A percentile compares a stretch with the other conserved stretches of the same genome.
These are phyloP conservation scores for Geranium brycei DNA, from an alignment of 345 rosid species.

Conservation along the genomic window DNA sequence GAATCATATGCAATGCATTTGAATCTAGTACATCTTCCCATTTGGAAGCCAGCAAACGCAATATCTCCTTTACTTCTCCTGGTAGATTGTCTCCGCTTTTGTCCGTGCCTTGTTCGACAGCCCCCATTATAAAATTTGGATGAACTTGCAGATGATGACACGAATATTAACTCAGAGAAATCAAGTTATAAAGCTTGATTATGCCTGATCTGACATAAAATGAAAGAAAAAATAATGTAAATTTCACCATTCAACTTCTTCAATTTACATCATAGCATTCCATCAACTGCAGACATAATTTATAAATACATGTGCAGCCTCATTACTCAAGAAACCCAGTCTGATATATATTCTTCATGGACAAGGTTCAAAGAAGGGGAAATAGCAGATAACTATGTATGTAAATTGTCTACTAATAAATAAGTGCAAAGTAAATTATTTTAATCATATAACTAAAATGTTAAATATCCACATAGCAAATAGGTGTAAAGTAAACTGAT, in stretches of 20 bases:
- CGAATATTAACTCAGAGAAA: background rate
- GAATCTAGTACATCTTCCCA: constrained; percentile 69
- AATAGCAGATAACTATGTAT: no score
- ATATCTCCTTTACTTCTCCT: constrained; percentile 41
- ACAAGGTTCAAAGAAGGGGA: no score
- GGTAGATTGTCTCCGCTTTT: constrained; percentile 21
- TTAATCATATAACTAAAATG: no score
- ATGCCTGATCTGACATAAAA: background rate
- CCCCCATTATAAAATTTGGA: constrained; percentile 15
- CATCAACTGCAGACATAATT: background rate
- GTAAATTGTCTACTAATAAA: no score
- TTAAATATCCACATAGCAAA: no score
- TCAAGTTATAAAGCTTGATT: background rate
- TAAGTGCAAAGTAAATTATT: no score
- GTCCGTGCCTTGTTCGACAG: constrained; percentile 12
- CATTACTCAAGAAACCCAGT: background rate
- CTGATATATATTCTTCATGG: background rate
- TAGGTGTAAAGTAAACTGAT: no score
- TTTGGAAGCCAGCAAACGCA: constrained; percentile 45
- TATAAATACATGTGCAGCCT: background rate
- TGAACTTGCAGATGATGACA: background rate
- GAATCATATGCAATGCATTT: constrained; percentile 48
- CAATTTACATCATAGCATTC: background rate
- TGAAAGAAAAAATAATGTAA: background rate
- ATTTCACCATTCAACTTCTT: background rate